Conservation (phyloP, 345 rosid genomes). For the Anacardium occidentale region DNA sequence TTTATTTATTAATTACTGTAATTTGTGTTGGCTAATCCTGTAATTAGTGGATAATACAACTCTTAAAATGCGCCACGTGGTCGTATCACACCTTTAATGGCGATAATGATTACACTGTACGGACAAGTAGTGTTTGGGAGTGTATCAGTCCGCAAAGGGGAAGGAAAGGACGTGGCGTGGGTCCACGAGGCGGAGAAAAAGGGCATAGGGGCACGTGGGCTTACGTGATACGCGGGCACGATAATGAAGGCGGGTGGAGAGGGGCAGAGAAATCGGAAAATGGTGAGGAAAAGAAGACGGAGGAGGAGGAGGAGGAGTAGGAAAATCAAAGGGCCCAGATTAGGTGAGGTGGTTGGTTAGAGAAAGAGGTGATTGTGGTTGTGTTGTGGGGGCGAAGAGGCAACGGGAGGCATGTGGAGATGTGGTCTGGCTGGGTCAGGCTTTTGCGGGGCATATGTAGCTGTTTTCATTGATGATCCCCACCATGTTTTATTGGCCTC, state of each 20-base stretch:
- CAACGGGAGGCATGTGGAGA: constrained; percentile 31
- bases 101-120: constrained; percentile 26
- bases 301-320: not conserved
- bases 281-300: too few species aligned
- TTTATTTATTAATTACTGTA: too few species aligned
- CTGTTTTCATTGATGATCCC: not conserved
- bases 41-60: not conserved
- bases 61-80: not conserved
- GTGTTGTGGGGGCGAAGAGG: constrained; percentile 14
- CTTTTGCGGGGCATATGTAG: not conserved
- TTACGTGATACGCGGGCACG: constrained; percentile 6
- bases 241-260: not conserved
- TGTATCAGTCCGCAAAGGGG: constrained; percentile 22
- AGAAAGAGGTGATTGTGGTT: constrained; percentile 20
- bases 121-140: constrained; percentile 19
- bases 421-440: constrained; percentile 24
- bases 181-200: constrained; percentile 38
- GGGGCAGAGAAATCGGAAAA: too few species aligned
- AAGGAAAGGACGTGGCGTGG: not conserved
- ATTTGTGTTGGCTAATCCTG: too few species aligned
- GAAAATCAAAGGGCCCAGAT: not conserved
- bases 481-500: not conserved
- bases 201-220: constrained; percentile 28
- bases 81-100: not conserved
- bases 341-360: constrained; percentile 28